These are phyloP conservation scores for Spathaspora sp. DNA, from an alignment of 805 yeast genomes.

Conservation along the genomic window DNA sequence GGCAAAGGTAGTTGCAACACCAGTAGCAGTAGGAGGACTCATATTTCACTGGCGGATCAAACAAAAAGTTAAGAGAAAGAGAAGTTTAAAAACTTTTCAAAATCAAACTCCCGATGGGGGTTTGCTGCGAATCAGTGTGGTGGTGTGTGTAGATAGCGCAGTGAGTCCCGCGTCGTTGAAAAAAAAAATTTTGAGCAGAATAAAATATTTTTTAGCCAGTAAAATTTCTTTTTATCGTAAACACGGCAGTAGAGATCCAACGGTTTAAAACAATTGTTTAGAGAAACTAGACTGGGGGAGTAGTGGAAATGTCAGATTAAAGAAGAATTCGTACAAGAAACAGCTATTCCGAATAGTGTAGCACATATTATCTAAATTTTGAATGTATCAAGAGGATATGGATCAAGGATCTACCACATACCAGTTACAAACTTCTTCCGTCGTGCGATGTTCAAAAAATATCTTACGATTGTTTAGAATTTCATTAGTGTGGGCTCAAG, in stretches of 20 bases:
- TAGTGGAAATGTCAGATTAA: too few relatives aligned
- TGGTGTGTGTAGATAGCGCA: background rate
- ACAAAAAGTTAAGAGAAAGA: background rate
- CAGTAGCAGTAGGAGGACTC: constrained; percentile 7
- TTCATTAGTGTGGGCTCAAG: too few relatives aligned
- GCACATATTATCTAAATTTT: too few relatives aligned
- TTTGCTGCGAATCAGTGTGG: background rate
- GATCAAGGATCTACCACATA: background rate
- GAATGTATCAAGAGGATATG: too few relatives aligned
- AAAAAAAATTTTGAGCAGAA: background rate
- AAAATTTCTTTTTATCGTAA: background rate
- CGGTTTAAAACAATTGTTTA: background rate
- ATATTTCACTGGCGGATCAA: background rate
- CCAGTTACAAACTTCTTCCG: background rate
- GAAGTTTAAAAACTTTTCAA: background rate
- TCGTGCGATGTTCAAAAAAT: background rate
- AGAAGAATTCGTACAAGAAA: too few relatives aligned
- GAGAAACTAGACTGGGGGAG: too few relatives aligned
- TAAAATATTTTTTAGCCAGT: background rate
- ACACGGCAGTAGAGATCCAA: background rate
- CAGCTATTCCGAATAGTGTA: too few relatives aligned
- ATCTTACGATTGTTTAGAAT: background rate
- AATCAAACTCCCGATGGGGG: background rate
- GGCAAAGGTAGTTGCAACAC: background rate
- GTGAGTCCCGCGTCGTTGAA: background rate